These are phyloP conservation scores for Dactylonectria estremocensis DNA, from an alignment of 2,329 filamentous ascomycete species.

Conservation along the genomic window DNA sequence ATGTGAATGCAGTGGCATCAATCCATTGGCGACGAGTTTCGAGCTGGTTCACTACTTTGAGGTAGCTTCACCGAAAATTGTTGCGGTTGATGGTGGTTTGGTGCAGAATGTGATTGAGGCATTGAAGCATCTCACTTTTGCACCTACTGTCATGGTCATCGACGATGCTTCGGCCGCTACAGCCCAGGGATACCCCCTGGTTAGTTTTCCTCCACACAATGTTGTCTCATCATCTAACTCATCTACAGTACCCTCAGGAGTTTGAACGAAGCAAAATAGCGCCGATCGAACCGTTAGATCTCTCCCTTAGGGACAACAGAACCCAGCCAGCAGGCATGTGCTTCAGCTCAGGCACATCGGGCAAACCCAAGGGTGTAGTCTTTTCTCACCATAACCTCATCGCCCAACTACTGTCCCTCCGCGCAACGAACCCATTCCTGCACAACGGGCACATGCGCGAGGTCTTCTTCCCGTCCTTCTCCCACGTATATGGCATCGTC, in stretches of 20 bases:
- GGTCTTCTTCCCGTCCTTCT: slow-evolving; percentile 48
- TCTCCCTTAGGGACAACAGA: slow-evolving; percentile 34
- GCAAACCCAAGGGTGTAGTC: slow-evolving; percentile 44
- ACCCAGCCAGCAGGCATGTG: slow-evolving; percentile 39
- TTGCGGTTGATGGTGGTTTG: slow-evolving; percentile 35
- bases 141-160: slow-evolving; percentile 12
- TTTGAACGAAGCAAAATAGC: slow-evolving; percentile 10
- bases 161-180: background rate
- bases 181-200: background rate
- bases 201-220: background rate
- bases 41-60: slow-evolving; percentile 44
- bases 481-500: slow-evolving; percentile 47
- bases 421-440: slow-evolving; percentile 44
- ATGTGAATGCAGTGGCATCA: slow-evolving; percentile 36
- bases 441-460: slow-evolving; percentile 44
- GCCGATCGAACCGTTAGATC: slow-evolving; percentile 23
- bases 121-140: background rate
- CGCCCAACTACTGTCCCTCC: slow-evolving; percentile 37
- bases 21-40: slow-evolving; percentile 42
- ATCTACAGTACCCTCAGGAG: slow-evolving; percentile 15
- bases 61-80: slow-evolving; percentile 37
- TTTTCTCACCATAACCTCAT: slow-evolving; percentile 45
- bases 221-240: background rate
- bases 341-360: slow-evolving; percentile 45
- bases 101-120: slow-evolving; percentile 24